A percentile compares a stretch with the other conserved stretches of the same genome.
These are phyloP conservation scores for Camelina hispida DNA, from an alignment of 345 rosid genomes.

Conservation along the genomic window DNA sequence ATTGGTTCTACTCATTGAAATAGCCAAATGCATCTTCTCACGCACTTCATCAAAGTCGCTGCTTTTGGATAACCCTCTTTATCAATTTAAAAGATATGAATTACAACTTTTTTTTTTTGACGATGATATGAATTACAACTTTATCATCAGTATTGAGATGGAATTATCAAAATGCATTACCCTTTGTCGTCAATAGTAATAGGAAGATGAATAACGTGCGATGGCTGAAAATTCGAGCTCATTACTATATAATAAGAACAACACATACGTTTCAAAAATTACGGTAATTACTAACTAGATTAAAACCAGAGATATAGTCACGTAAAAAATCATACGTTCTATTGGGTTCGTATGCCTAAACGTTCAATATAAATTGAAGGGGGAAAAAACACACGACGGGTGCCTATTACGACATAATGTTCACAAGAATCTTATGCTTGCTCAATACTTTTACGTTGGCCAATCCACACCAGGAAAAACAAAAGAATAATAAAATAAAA, in stretches of 20 bases:
- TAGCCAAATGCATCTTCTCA: constrained; percentile 2
- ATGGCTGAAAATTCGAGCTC: not conserved
- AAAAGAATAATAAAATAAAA: too few relatives aligned
- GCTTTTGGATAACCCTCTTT: not conserved
- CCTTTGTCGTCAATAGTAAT: not conserved
- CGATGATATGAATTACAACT: not conserved
- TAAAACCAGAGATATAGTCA: not conserved
- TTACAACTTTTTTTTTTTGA: not conserved
- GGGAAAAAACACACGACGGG: not conserved
- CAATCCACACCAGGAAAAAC: not conserved
- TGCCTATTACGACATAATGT: not conserved
- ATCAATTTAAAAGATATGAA: not conserved
- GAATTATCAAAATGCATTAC: not conserved
- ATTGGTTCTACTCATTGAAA: constrained; percentile 1
- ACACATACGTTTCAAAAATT: not conserved
- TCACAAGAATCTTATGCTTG: not conserved
- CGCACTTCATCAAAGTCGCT: not conserved
- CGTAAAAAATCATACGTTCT: not conserved
- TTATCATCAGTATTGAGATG: not conserved
- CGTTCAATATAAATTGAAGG: not conserved
- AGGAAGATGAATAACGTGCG: not conserved
- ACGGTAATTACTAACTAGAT: not conserved
- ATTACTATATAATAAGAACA: not conserved
- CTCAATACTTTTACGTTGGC: not conserved
- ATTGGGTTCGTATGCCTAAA: not conserved